phyloP scores from a whole-genome alignment of 2,329 filamentous ascomycete species.

The Penicillium sp. region DNA sequence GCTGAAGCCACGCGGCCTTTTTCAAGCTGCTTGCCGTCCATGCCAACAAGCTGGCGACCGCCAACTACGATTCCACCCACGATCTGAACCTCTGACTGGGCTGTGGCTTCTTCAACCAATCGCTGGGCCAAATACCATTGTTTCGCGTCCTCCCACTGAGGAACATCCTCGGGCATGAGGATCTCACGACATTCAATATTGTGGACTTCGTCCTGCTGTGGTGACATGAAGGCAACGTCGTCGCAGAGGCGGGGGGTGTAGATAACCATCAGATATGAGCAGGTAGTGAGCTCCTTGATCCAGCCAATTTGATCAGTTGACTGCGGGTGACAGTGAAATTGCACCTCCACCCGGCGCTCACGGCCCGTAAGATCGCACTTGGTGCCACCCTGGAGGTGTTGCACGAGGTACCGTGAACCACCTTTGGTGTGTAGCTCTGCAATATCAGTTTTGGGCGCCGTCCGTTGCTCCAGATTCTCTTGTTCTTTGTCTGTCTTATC shows the following conservation, averaged over 20 bases:
- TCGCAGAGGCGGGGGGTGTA: constrained; percentile 86
- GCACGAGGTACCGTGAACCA: constrained; percentile 81
- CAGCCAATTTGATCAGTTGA: constrained; percentile 76
- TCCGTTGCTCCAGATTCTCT: constrained; percentile 24
- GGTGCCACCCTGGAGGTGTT: constrained; percentile 76
- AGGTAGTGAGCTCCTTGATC: constrained; percentile 92
- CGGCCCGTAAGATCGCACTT: constrained; percentile 82
- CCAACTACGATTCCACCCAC: constrained; percentile 63
- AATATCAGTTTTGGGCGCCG: constrained; percentile 37
- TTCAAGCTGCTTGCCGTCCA: constrained; percentile 58
- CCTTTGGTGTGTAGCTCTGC: constrained; percentile 78
- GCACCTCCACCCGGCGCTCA: constrained; percentile 78
- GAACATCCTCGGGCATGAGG: constrained; percentile 57
- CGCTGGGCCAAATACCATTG: constrained; percentile 33
- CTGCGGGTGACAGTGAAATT: constrained; percentile 77
- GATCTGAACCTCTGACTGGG: constrained; percentile 37
- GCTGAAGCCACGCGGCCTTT: constrained; percentile 58
- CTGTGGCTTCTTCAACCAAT: constrained; percentile 26
- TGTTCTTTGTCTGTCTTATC: constrained; percentile 34
- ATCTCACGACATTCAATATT: constrained; percentile 75
- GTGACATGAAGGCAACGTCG: constrained; percentile 82
- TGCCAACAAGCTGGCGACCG: constrained; percentile 56
- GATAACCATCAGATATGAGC: constrained; percentile 89
- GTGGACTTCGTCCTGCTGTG: constrained; percentile 74
- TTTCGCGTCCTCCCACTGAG: constrained; percentile 47